Percentiles rank a stretch among this genome's conserved stretches.
Conservation (phyloP, 345 rosid species). For the Populus deltoides region DNA sequence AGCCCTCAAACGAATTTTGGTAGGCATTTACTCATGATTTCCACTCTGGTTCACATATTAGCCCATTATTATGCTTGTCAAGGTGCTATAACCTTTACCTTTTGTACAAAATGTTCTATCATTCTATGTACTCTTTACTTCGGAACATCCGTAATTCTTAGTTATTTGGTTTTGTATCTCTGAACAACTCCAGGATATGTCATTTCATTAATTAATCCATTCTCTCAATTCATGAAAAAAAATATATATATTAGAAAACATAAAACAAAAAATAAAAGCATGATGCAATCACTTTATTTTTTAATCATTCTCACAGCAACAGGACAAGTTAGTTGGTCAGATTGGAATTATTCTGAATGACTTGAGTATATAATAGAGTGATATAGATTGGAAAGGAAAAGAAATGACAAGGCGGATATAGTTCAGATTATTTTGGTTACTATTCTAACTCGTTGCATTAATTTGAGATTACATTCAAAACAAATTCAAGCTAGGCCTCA, state of each 20-base stretch:
- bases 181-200: too few species aligned
- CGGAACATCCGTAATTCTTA: too few species aligned
- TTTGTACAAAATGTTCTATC: not conserved
- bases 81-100: not conserved
- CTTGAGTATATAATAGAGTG: not conserved
- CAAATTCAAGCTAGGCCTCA: not conserved
- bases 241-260: not conserved
- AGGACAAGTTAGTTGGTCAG: not conserved
- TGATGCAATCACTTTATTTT: not conserved
- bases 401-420: too few species aligned
- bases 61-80: not conserved
- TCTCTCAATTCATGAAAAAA: not conserved
- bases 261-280: not conserved
- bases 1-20: not conserved
- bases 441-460: too few species aligned
- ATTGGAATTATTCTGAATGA: not conserved
- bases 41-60: too few species aligned
- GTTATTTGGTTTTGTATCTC: too few species aligned
- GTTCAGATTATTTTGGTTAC: too few species aligned
- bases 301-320: not conserved
- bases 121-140: too few species aligned
- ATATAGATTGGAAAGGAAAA: too few species aligned
- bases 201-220: not conserved
- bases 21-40: too few species aligned
- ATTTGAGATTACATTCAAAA: not conserved